Percentiles rank a stretch among this genome's conserved stretches.
phyloP scores from a whole-genome alignment of 495 filamentous ascomycete genomes.

The Talaromyces borbonicus region DNA sequence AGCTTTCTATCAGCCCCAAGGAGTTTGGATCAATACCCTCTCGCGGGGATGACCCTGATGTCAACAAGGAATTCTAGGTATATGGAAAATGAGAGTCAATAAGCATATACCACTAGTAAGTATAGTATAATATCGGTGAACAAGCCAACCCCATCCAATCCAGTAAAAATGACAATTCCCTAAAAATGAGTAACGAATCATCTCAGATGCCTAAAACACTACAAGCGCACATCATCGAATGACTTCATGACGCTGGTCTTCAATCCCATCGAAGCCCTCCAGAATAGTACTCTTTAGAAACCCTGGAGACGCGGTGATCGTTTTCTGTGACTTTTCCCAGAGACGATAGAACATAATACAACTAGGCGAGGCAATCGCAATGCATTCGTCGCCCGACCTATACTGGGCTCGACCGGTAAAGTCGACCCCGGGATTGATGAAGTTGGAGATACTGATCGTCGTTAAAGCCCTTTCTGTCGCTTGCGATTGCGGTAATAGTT shows the following conservation, averaged over 20 bases:
- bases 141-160: no score
- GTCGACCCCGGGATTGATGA: constrained; percentile 21
- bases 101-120: no score
- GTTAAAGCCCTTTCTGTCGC: constrained; percentile 33
- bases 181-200: constrained; percentile 2
- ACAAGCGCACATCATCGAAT: constrained; percentile 22
- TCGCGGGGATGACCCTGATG: no score
- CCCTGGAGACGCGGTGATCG: constrained; percentile 47
- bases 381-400: constrained; percentile 77
- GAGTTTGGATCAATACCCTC: no score
- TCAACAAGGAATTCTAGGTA: no score
- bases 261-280: constrained; percentile 75
- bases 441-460: constrained; percentile 37
- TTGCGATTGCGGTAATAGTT: neutral
- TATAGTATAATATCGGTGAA: no score
- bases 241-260: constrained; percentile 53
- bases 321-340: constrained; percentile 59
- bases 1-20: no score
- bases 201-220: no score
- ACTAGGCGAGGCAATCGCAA: constrained; percentile 90
- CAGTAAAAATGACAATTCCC: neutral
- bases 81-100: no score
- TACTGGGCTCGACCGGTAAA: constrained; percentile 38
- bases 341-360: constrained; percentile 96
- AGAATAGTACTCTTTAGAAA: constrained; percentile 81